A percentile compares a stretch with the other conserved stretches of the same genome.
Evolutionary conservation across 345 rosid genomes (phyloP).

Genomic region (Salix viminalis): DNA sequence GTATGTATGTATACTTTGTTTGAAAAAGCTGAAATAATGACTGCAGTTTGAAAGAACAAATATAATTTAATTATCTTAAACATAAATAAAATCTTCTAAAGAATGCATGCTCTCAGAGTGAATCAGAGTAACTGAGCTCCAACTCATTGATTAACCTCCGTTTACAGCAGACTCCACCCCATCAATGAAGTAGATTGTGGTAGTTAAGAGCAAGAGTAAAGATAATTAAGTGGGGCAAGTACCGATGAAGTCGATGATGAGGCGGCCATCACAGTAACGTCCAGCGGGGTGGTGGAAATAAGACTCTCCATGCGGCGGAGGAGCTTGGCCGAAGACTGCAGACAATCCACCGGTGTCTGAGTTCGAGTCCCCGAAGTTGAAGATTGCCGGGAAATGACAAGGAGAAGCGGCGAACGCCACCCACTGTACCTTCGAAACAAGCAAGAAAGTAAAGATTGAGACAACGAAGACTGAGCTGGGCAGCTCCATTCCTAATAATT

Average conservation of each 20-base stretch:
- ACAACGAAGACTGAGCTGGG: neutral
- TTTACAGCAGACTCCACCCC: too few relatives aligned
- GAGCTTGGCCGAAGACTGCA: constrained; percentile 74
- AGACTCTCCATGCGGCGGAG: constrained; percentile 62
- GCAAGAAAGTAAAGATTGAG: neutral
- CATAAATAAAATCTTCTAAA: too few relatives aligned
- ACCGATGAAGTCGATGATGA: constrained; percentile 84
- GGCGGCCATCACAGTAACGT: constrained; percentile 81
- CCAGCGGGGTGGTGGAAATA: constrained; percentile 74
- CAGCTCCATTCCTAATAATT: constrained; percentile 17
- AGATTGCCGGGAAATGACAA: constrained; percentile 55
- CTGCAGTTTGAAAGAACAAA: too few relatives aligned
- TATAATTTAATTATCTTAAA: too few relatives aligned
- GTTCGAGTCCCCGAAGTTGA: constrained; percentile 91
- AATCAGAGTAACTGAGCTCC: too few relatives aligned
- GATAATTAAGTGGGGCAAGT: neutral
- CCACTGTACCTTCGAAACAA: neutral
- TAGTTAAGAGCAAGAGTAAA: too few relatives aligned
- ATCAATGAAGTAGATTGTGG: too few relatives aligned
- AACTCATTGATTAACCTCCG: too few relatives aligned
- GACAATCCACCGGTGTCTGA: constrained; percentile 93
- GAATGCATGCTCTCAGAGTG: too few relatives aligned
- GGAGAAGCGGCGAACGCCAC: constrained; percentile 1
- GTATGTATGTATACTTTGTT: too few relatives aligned
- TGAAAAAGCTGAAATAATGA: too few relatives aligned